Base-by-base conservation (phyloP, 1,284 basidiomycete species). In the Porogramme epimiltina region DNA sequence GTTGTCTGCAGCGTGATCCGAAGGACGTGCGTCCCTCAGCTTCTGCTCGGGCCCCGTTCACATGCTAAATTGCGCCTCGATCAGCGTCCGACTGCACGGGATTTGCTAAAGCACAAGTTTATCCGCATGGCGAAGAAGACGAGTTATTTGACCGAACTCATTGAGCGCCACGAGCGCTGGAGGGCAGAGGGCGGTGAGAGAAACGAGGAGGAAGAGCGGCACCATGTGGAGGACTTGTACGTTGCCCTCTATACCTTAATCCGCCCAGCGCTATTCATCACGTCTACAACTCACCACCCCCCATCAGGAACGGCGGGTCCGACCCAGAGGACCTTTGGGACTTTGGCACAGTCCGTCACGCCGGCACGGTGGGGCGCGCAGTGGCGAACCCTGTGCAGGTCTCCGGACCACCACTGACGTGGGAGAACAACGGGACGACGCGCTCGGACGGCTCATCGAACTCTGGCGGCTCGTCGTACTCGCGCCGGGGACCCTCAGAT, bases 31-130 rank as follows among this genome's bases (percentile, higher is more conserved):
- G 85, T 49, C 20, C 13, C 75, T 24, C 38, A 24, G 23, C 49
- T 20, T 41, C n/a, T 31, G 20, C 25, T 22, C 38, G 24, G 26
- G 24, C 33, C 11, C 31, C 8, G 33, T 41, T 47, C 42, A 25
- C 54, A 41, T 55, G 48, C 45, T 55, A 45, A 51, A 26, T 31
- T 38, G 20, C 45, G 44, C 44, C 26, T 37, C 48, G 2, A 63
- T 51, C 63, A 94, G 89, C 90, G 96, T 40, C 97, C 97, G 18
- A 80, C 91, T 13, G 97, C 96, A n/a, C 86, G 87, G 55, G 95
- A 98, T 53, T 79, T 99, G 34, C 78, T 99, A 52, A 97, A 95
- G 68, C 96, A 99, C 73, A 95, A 95, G 65, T 99, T 98, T 67
- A 87, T 99, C 60, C 84, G 89, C 55, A 88, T 91, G 75, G 95